These are phyloP conservation scores for Trametes meyenii DNA, from an alignment of 768 basidiomycete species.

Conservation along the genomic window DNA sequence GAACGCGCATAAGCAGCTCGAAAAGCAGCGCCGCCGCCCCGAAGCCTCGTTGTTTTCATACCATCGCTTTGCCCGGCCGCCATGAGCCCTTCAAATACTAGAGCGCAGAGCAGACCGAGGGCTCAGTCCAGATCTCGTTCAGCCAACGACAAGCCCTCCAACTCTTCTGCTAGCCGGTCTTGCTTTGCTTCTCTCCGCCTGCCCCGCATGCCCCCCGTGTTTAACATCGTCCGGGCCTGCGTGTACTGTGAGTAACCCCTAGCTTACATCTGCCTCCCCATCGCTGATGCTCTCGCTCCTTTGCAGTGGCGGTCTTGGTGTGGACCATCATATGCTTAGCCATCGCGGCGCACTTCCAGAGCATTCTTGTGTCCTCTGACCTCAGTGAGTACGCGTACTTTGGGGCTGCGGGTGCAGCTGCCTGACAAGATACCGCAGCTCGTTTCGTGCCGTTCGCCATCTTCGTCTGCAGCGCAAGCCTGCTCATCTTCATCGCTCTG, in stretches of 20 bases:
- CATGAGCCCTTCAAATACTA: conserved; percentile 35
- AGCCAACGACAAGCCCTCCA: conserved; percentile 18
- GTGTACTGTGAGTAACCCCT: conserved; percentile 59
- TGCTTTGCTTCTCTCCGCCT: conserved; percentile 23
- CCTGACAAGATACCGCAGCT: conserved; percentile 46
- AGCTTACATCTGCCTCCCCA: not conserved
- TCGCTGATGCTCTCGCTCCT: conserved; percentile 12
- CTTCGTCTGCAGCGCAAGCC: conserved; percentile 73
- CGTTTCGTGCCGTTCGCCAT: conserved; percentile 87
- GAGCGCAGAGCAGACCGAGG: conserved; percentile 20
- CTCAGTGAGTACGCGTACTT: conserved; percentile 60
- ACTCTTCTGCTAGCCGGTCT: conserved; percentile 31
- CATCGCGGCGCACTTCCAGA: conserved; percentile 79
- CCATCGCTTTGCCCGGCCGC: conserved; percentile 9
- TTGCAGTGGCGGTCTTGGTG: conserved; percentile 61
- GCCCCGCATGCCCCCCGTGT: conserved; percentile 65
- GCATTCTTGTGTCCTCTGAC: conserved; percentile 70
- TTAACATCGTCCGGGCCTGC: conserved; percentile 67
- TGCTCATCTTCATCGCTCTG: conserved; percentile 71
- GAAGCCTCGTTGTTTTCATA: conserved; percentile 21
- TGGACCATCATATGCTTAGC: conserved; percentile 81
- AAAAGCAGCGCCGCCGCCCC: conserved; percentile 18
- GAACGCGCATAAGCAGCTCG: conserved; percentile 11
- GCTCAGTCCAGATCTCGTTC: conserved; percentile 30
- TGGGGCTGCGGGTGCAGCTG: not conserved